Base-by-base conservation (phyloP, 768 basidiomycete species). In the Ramaria sp. region DNA sequence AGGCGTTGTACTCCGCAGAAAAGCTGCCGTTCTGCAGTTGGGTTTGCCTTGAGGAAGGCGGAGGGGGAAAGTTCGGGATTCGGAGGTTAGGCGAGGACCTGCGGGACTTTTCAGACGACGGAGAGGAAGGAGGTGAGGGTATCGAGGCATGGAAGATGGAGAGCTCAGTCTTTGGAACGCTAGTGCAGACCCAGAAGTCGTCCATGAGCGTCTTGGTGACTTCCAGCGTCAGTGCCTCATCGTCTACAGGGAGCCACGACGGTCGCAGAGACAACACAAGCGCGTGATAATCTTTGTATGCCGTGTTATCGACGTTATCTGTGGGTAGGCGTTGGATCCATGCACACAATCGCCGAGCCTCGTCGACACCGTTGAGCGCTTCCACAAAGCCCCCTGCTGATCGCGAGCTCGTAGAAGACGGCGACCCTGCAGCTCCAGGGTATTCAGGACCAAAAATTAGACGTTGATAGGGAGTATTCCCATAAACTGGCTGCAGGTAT, bases 191-290 rank as follows among this genome's bases (percentile, higher is more conserved):
- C 52, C 52, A 58, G n/a, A 49, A 60, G 8, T 41, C 48, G 18
- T 61, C 58, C 27, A 62, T 53, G 30, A 48, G 36, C 20, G 61
- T 59, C 43, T 56, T 57, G 15, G 49, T 56, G 12, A 62, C 34
- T 37, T 61, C 57, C 34, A 59, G 27, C 38, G 53, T 32, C 30
- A 62, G 27, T 25, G 52, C 41, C 1, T 18, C 25, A 24, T 43
- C 32, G 20, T 41, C 45, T 15, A 39, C 13, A 9, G 18, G 54
- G 12, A 58, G 45, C 61, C 61, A 62, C 22, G 50, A 42, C n/a
- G 57, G 60, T 22, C 50, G 44, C n/a, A 62, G 28, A 7, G 55
- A 50, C 18, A 61, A 16, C 13, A 60, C n/a, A 30, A 56, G 47
- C 13, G 57, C 28, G 28, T 48, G 15, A 9, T 56, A 36, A 1